Evolutionary conservation across 2,329 filamentous ascomycete species (phyloP), one percentile per base, ranked within the genome.

Genomic region (Trichophyton equinum): DNA sequence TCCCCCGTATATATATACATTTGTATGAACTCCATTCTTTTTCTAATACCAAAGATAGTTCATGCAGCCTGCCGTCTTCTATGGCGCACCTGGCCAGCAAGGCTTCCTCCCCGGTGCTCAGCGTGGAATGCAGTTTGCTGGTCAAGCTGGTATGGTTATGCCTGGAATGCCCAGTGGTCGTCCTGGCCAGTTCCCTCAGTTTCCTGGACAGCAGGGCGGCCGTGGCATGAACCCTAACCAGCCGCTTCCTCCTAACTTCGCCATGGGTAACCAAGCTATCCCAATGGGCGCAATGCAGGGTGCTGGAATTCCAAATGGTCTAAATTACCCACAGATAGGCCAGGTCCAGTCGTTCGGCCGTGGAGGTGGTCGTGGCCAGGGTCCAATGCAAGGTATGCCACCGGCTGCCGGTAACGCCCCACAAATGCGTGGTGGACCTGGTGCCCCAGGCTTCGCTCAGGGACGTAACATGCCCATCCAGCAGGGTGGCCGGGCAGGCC

Each of bases 61-160:
- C 82, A 92, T 95, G 82, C 89, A 89, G 74, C 85, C 89, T 62
- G 86, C 88, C 65, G 91, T 97, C 79, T 97, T 94, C 82, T 95
- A 95, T 74, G 87, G 86, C 64, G 22, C 49, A 5, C 88, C 89
- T 66, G 88, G 88, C 59, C 77, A 78, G 68, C 78, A 79, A 70
- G 77, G 76, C 65, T 79, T 83, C 69, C 77, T 82, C 65, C 77
- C 77, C 49, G 66, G 68, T 63, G 71, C 72, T 63, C 80, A 79
- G 70, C 82, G 82, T 65, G 82, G 82, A 67, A 79, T 85, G 75
- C 80, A 81, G 55, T 85, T 85, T 78, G 78, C 81, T 70, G 78
- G 79, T 62, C 77, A 79, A 67, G 75, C 75, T 62, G 76, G 77
- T 64, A 78, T 79, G 75, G 73, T 78, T 64, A 80, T 84, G 70